Evolutionary conservation across 2,329 filamentous ascomycete species (phyloP), one percentile per base, ranked within the genome.

Genomic region (Aspergillus niger): DNA sequence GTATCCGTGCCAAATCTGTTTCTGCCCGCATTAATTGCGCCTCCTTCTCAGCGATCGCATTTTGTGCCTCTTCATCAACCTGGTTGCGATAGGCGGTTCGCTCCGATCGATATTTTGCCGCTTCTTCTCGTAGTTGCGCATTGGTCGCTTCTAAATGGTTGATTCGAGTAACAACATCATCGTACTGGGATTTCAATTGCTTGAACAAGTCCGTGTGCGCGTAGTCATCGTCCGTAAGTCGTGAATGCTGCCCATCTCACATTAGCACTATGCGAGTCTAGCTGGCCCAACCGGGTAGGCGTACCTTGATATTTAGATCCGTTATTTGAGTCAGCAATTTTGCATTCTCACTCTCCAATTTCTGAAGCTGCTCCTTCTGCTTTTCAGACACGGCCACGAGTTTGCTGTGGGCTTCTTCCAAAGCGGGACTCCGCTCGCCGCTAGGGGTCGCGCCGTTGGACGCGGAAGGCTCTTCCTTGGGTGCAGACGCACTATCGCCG

Each of bases 181-280:
- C 95, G 69, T 96, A 91, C 70, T 97, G 92, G 24, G 85, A 85
- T 77, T 93, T 96, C 71, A 97, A 85, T 63, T 91, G 87, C 77
- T 97, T 98, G 83, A 97, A 99, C 3, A 97, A 84, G 69, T 97
- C 92, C 4, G 92, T 97, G 59, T 92, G 88, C 43, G 92, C 89
- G 72, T 96, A 98, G 69, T 99, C 95, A 64, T 99, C 95, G 70
- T 99, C 95, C 0, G 91, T 90, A 48, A 93, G 81, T 58, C 86
- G 88, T 13, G 91, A 88, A 51, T 91, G 82, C 73, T 88, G 55
- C 13, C 52, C 55, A 50, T 43, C 11, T 36, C 15, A 44, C 43
- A 55, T 65, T 41, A 59, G 61, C 51, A 41, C 36, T 48, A 28
- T 49, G 3, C 5, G 39, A 39, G 5, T 43, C 24, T 53, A 7